Conservation (phyloP, 331 rosid species). For the Malus hybrid region DNA sequence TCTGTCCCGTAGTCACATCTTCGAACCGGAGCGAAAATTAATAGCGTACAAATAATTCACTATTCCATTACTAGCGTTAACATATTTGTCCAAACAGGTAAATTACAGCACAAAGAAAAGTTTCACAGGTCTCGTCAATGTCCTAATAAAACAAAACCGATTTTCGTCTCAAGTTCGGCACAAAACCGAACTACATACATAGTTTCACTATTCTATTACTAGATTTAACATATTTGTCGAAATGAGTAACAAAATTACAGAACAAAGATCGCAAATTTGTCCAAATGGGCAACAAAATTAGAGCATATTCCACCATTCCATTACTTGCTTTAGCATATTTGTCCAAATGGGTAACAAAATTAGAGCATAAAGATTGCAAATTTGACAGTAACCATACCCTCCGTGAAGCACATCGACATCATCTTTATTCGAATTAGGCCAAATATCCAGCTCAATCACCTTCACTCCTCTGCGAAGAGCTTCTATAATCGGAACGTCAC, state of each 20-base stretch:
- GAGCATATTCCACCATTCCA: neutral
- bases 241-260: neutral
- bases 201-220: neutral
- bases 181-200: no score
- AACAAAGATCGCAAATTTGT: neutral
- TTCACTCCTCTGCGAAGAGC: conserved; percentile 82
- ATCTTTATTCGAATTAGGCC: conserved; percentile 84
- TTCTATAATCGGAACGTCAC: conserved; percentile 67
- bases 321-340: neutral
- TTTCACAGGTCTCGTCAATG: neutral
- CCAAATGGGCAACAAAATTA: neutral
- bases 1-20: no score
- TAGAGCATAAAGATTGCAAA: neutral
- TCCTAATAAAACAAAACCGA: neutral
- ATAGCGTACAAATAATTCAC: neutral
- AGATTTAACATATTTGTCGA: neutral
- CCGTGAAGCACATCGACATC: conserved; percentile 88
- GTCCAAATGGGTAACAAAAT: neutral
- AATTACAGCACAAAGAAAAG: neutral
- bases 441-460: conserved; percentile 88
- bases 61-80: no score
- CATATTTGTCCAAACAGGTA: no score
- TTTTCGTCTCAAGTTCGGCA: neutral
- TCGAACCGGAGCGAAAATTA: no score
- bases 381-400: conserved; percentile 30